Conservation (phyloP, 495 filamentous ascomycete species). For the Talaromyces trachyspermus region DNA sequence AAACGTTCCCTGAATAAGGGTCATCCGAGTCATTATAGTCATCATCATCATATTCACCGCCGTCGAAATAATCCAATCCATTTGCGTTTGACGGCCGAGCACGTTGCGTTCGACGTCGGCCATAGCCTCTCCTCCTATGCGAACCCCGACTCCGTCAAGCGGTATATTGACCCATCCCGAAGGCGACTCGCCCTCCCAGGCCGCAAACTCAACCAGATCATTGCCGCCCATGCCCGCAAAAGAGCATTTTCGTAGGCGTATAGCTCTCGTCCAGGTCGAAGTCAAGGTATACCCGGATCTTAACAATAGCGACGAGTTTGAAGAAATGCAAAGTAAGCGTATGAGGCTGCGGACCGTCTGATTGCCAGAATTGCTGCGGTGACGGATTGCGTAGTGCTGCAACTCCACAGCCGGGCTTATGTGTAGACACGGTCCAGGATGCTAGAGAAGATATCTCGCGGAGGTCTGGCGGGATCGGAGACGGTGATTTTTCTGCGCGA, state of each 20-base stretch:
- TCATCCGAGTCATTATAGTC: constrained; percentile 25
- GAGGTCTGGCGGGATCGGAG: constrained; percentile 42
- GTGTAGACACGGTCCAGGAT: constrained; percentile 83
- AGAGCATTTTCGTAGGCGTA: constrained; percentile 89
- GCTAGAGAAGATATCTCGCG: constrained; percentile 94
- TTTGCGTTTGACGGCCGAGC: neutral
- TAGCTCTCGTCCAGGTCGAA: constrained; percentile 90
- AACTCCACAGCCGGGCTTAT: constrained; percentile 86
- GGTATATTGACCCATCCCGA: constrained; percentile 86
- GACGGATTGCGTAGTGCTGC: constrained; percentile 76
- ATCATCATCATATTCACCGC: constrained; percentile 14
- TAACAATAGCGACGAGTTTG: constrained; percentile 78
- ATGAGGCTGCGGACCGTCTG: constrained; percentile 93
- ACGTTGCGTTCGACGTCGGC: neutral
- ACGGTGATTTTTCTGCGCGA: constrained; percentile 26
- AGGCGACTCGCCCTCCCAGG: constrained; percentile 67
- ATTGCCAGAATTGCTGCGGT: constrained; percentile 85
- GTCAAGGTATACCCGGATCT: constrained; percentile 81
- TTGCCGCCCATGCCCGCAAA: constrained; percentile 80
- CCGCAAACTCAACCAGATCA: constrained; percentile 75
- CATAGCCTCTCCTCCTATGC: constrained; percentile 17
- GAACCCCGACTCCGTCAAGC: constrained; percentile 55
- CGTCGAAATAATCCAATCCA: neutral
- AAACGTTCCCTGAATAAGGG: constrained; percentile 53
- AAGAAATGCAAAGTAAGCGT: constrained; percentile 92